Evolutionary conservation across 371 early-diverging fungal species (phyloP), one percentile per base, ranked within the genome.

Genomic region (Conidiobolus incongruus): DNA sequence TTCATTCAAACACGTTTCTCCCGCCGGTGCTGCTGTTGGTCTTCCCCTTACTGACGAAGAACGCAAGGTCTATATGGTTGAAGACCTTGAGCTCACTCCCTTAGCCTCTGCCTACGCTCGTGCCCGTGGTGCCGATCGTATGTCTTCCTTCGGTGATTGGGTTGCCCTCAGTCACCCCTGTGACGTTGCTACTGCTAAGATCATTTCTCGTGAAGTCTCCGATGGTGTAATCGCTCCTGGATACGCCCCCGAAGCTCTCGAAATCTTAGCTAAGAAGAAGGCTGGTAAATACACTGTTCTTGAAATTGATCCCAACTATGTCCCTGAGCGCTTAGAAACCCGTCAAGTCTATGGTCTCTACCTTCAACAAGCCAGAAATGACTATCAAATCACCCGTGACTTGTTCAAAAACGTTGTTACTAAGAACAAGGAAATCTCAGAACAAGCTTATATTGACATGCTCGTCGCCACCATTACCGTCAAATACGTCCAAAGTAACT

Each of bases 91-190:
- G 21, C 66, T 83, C 50, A 62, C 72, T 16, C 79, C 81, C 34
- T 62, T 83, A 42, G 87, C 87, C 37, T 52, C 60, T 30, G 87
- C 87, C 19, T 86, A 86, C 56, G 83, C 88, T 37, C 77, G 85
- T 53, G 88, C 88, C 30, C 74, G 88, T 50, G 72, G 87, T 11
- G 92, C 91, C 38, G 96, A 95, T 59, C 84, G 96, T 56, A 95
- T 95, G 96, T 87, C 88, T 44, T 86, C 87, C 24, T 95, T 95
- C 46, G 96, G 94, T 54, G 96, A 95, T 65, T 95, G 88, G 75
- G 83, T 90, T 52, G 94, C 91, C 40, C 65, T 95, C 20, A 81
- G 82, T 40, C 82, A 81, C 54, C 68, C 58, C 28, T 81, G 81
- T 47, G 96, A 95, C 60, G 68, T 78, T 48, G 75, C 72, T 22